A percentile compares a stretch with the other conserved stretches of the same genome.
phyloP scores from a whole-genome alignment of 2,329 filamentous ascomycete species.

The Cordyceps fumosorosea region DNA sequence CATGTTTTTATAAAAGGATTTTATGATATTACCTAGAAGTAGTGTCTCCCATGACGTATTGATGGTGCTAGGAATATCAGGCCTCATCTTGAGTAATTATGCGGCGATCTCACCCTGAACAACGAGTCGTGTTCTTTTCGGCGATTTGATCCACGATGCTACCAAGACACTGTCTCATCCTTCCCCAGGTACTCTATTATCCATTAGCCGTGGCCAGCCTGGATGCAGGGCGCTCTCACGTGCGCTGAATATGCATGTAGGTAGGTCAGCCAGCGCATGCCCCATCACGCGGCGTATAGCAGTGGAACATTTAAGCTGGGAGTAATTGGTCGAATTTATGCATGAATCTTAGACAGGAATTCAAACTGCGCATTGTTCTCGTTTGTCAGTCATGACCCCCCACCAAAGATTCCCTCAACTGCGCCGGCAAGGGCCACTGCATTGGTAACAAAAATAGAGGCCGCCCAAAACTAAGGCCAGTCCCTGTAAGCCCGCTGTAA shows the following conservation, averaged over 20 bases:
- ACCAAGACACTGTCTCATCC: background rate
- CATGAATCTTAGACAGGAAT: slow-evolving; percentile 5
- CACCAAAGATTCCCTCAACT: background rate
- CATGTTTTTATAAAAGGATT: slow-evolving; percentile 1
- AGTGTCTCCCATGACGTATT: no score
- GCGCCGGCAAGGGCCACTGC: background rate
- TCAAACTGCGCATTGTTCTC: background rate
- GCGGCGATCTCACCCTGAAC: no score
- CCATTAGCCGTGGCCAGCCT: background rate
- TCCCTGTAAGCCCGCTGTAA: background rate
- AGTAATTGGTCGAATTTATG: background rate
- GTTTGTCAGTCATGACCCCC: background rate
- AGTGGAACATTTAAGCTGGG: background rate
- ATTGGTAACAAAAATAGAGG: background rate
- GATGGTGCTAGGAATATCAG: no score
- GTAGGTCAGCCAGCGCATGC: background rate
- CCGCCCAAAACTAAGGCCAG: background rate
- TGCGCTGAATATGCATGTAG: background rate
- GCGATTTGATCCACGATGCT: no score
- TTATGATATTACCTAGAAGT: background rate
- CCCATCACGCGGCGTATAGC: background rate
- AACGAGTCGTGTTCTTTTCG: no score
- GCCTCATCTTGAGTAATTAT: no score
- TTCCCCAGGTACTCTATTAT: background rate
- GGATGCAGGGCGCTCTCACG: slow-evolving; percentile 3